Evolutionary conservation across 495 filamentous ascomycete species (phyloP).

Genomic region (Neurospora sp.): DNA sequence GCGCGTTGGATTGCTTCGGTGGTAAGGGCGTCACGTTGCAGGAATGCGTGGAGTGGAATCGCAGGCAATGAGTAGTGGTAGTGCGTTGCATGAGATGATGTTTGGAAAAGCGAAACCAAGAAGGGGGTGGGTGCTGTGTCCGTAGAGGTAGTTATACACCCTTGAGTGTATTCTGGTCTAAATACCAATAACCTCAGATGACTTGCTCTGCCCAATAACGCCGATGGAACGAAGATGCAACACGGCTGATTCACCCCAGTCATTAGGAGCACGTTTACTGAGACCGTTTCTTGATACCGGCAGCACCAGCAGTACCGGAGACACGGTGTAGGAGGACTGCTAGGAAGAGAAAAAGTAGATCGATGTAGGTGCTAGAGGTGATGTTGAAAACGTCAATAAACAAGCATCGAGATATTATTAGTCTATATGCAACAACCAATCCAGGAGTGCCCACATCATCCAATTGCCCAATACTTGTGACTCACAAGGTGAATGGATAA

Average conservation of each 20-base stretch:
- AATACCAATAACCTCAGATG: too few species aligned
- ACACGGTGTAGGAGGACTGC: too few species aligned
- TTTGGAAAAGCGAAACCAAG: background rate
- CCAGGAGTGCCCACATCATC: background rate
- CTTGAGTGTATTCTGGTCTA: background rate
- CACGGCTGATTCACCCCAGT: too few species aligned
- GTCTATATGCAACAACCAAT: background rate
- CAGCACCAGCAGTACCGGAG: too few species aligned
- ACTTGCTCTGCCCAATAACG: too few species aligned
- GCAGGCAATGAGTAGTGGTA: constrained; percentile 15
- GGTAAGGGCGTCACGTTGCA: constrained; percentile 75
- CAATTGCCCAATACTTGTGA: background rate
- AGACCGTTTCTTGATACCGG: too few species aligned
- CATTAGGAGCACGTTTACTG: too few species aligned
- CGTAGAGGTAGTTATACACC: background rate
- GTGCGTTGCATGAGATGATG: background rate
- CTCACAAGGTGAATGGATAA: background rate
- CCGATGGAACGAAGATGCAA: too few species aligned
- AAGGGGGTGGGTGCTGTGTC: background rate
- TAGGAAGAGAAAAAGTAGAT: too few species aligned
- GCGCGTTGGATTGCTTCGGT: constrained; percentile 91
- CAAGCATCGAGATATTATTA: too few species aligned
- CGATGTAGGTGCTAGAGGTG: too few species aligned
- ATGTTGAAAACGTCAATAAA: too few species aligned
- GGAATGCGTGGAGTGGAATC: constrained; percentile 85